A percentile compares a stretch with the other conserved stretches of the same genome.
Conservation (phyloP, 371 early-diverging fungal genomes). For the Capillidium rhysosporum region DNA sequence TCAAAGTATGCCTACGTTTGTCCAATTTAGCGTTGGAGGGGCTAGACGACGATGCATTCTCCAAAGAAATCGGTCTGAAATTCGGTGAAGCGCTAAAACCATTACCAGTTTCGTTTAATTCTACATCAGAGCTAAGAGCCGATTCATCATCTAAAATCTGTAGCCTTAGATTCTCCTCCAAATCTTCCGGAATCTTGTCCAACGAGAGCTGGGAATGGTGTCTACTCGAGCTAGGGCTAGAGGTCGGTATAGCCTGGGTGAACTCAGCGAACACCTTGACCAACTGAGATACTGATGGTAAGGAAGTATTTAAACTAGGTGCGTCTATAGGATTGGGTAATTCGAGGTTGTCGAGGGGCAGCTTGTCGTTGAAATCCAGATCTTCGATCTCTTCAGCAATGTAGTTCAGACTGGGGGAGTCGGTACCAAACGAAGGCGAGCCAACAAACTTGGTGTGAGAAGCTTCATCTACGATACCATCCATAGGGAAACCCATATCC, state of each 20-base stretch:
- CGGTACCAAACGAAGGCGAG: background rate
- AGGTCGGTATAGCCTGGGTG: background rate
- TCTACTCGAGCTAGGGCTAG: background rate
- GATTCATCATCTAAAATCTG: too few species aligned
- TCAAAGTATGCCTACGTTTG: too few species aligned
- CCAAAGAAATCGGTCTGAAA: background rate
- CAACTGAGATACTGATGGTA: background rate
- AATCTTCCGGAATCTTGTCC: background rate
- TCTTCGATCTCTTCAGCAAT: background rate
- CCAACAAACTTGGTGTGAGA: background rate
- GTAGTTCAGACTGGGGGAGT: background rate
- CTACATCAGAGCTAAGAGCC: too few species aligned
- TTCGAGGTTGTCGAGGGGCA: background rate
- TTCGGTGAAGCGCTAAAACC: too few species aligned
- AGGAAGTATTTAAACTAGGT: background rate
- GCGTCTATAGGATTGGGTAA: background rate
- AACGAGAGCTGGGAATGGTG: background rate
- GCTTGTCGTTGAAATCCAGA: background rate
- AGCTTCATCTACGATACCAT: background rate
- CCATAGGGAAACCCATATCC: background rate
- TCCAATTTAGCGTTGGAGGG: background rate
- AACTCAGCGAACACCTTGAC: slow-evolving; percentile 5
- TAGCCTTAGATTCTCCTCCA: background rate
- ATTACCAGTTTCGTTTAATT: too few species aligned
- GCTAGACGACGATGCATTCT: background rate